These are phyloP conservation scores for Xylaria acuta DNA, from an alignment of 495 filamentous ascomycete genomes.

Conservation along the genomic window DNA sequence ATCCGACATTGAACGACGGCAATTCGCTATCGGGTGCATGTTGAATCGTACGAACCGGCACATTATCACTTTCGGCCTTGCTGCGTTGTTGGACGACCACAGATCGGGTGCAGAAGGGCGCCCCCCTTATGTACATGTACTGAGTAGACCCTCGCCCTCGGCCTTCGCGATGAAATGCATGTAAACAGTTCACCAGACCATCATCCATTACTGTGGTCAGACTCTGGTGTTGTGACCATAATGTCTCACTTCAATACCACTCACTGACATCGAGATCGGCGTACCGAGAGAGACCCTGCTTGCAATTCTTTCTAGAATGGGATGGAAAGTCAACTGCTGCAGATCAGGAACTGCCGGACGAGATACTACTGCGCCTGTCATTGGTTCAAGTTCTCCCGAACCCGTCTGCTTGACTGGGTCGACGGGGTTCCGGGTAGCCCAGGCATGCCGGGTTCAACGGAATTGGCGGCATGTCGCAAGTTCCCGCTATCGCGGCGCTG, in stretches of 20 bases:
- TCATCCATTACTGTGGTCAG: neutral
- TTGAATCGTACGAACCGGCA: slow-evolving; percentile 4
- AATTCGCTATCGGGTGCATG: slow-evolving; percentile 5
- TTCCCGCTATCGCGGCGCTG: neutral
- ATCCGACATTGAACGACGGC: slow-evolving; percentile 15
- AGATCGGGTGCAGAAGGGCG: neutral
- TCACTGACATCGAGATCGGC: neutral
- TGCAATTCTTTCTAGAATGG: slow-evolving; percentile 20
- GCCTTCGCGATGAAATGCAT: neutral
- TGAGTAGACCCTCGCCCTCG: neutral
- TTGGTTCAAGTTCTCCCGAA: slow-evolving; percentile 17
- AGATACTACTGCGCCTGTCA: slow-evolving; percentile 8
- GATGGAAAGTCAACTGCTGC: slow-evolving; percentile 7
- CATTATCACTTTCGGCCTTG: neutral
- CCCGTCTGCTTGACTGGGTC: neutral
- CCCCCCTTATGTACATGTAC: neutral
- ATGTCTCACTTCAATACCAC: neutral
- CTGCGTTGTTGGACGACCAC: neutral
- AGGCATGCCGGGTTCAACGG: slow-evolving; percentile 11
- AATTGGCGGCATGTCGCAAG: slow-evolving; percentile 10
- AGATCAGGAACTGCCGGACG: slow-evolving; percentile 19
- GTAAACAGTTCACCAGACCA: neutral
- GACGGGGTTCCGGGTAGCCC: slow-evolving; percentile 7
- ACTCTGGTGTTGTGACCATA: neutral
- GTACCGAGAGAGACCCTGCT: neutral